phyloP scores from a whole-genome alignment of 345 rosid genomes.

The Conringia planisiliqua region DNA sequence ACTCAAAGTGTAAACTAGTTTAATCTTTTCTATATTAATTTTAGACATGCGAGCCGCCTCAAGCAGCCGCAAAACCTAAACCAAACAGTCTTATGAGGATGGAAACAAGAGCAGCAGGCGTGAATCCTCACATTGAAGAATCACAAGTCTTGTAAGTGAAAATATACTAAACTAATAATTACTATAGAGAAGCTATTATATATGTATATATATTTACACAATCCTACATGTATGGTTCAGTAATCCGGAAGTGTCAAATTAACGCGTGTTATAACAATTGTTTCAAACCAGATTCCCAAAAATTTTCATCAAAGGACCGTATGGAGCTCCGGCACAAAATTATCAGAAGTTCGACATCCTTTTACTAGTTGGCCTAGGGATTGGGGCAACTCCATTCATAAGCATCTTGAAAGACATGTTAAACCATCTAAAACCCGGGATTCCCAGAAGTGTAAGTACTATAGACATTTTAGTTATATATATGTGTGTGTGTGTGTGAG shows the following conservation, averaged over 20 bases:
- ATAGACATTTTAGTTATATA: not conserved
- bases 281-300: constrained; percentile 59
- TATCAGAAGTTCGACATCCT: constrained; percentile 74
- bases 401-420: constrained; percentile 91
- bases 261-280: not conserved
- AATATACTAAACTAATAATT: not conserved
- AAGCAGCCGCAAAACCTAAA: constrained; percentile 32
- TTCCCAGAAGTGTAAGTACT: constrained; percentile 36
- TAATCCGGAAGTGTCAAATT: not conserved
- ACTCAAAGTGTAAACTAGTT: not conserved
- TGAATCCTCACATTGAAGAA: constrained; percentile 38
- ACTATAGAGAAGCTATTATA: not conserved
- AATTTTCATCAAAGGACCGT: constrained; percentile 81
- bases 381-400: constrained; percentile 95
- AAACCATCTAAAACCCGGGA: constrained; percentile 49
- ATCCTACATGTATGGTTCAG: not conserved
- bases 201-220: no score
- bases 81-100: constrained; percentile 56
- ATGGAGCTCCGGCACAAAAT: constrained; percentile 94
- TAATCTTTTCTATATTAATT: not conserved
- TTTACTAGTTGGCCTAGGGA: constrained; percentile 80
- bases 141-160: constrained; percentile 50
- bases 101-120: constrained; percentile 53
- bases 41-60: constrained; percentile 70
- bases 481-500: not conserved